Evolutionary conservation across 495 filamentous ascomycete species (phyloP).

Genomic region (Aspergillus asperescens): DNA sequence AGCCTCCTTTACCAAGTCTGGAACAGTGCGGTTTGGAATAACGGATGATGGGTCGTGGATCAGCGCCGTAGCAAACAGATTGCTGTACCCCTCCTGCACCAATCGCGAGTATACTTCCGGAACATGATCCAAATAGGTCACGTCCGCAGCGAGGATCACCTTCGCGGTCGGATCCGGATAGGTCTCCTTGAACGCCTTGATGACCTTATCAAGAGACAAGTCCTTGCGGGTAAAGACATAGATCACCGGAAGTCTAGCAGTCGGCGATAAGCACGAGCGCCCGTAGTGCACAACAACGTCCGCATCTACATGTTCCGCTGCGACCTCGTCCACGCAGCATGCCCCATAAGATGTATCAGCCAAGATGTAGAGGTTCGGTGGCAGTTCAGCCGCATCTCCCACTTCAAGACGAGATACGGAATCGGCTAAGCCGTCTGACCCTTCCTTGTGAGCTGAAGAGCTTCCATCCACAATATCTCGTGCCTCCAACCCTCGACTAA

Average conservation of each 20-base stretch:
- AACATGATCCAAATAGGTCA: constrained; percentile 75
- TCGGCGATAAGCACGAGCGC: constrained; percentile 84
- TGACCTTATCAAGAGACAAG: constrained; percentile 52
- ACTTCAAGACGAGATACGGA: constrained; percentile 31
- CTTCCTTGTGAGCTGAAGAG: constrained; percentile 3
- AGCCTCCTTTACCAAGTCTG: constrained; percentile 43
- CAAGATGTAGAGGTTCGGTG: constrained; percentile 71
- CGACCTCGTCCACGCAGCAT: constrained; percentile 96
- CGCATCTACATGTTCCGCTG: constrained; percentile 87
- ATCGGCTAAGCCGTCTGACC: constrained; percentile 17
- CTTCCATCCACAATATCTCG: constrained; percentile 19
- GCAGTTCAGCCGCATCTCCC: constrained; percentile 23
- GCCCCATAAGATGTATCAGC: constrained; percentile 95
- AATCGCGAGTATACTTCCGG: constrained; percentile 46
- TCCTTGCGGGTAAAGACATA: constrained; percentile 79
- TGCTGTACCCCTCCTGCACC: constrained; percentile 56
- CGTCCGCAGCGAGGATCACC: constrained; percentile 81
- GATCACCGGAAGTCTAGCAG: constrained; percentile 80
- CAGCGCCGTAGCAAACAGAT: constrained; percentile 63
- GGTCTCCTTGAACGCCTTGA: constrained; percentile 59
- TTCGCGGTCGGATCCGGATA: constrained; percentile 60
- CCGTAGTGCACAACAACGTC: constrained; percentile 95
- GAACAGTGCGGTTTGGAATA: constrained; percentile 78
- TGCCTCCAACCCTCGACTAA: constrained; percentile 56
- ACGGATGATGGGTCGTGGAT: constrained; percentile 71